phyloP scores from a whole-genome alignment of 768 basidiomycete species.

The Termitomyces sp. region DNA sequence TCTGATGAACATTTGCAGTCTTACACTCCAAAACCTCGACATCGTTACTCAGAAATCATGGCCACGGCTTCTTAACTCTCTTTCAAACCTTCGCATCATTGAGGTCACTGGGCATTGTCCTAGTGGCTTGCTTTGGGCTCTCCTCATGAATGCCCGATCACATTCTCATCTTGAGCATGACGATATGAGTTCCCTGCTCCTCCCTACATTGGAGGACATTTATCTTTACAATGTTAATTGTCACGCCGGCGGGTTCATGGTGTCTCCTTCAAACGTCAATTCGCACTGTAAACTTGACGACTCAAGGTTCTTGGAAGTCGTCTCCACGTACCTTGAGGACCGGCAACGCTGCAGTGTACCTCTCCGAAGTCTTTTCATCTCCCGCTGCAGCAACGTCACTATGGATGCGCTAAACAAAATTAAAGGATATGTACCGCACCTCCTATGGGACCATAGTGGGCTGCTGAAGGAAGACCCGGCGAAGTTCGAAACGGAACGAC shows the following conservation, averaged over 20 bases:
- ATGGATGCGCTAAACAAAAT: constrained; percentile 25
- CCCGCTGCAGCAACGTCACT: constrained; percentile 30
- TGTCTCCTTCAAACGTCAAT: constrained; percentile 30
- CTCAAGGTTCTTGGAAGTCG: constrained; percentile 40
- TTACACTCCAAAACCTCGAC: constrained; percentile 36
- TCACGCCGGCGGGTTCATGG: constrained; percentile 40
- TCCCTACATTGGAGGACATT: constrained; percentile 34
- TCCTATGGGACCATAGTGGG: constrained; percentile 32
- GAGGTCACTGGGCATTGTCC: constrained; percentile 37
- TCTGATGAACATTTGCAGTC: constrained; percentile 28
- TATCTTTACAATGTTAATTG: constrained; percentile 39
- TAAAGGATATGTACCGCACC: constrained; percentile 28
- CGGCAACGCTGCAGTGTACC: constrained; percentile 27
- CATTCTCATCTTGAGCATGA: constrained; percentile 27
- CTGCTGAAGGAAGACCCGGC: constrained; percentile 23
- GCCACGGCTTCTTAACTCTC: constrained; percentile 28
- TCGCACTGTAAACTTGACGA: constrained; percentile 38
- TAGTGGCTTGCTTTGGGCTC: constrained; percentile 39
- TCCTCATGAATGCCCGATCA: constrained; percentile 35
- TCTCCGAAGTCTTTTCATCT: constrained; percentile 36
- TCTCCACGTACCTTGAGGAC: constrained; percentile 29
- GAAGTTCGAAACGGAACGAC: constrained; percentile 20
- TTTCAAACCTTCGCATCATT: constrained; percentile 33
- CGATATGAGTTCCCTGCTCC: constrained; percentile 25
- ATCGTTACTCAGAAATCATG: constrained; percentile 40